Evolutionary conservation across 495 filamentous ascomycete species (phyloP), one percentile per base, ranked within the genome.

Genomic region (Penicillium egyptiacum): DNA sequence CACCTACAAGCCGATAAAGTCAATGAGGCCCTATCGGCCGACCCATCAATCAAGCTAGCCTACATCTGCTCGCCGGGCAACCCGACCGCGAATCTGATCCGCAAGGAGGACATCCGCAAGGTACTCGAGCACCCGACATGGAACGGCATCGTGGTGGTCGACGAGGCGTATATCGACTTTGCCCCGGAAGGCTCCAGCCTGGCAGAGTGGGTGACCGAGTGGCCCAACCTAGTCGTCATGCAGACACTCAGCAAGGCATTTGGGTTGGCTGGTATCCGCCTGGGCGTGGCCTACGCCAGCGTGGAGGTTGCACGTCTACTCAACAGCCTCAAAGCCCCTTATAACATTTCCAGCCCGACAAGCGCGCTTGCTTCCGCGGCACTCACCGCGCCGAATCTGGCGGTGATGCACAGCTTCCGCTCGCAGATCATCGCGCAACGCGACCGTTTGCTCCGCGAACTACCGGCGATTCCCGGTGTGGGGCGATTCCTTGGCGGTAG

Each of bases 141-240:
- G 92, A 98, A 98, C 72, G 95, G 94, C 12, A 80, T 98, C 8
- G 87, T 98, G 5, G 83, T 96, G 17, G 77, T 98, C 40, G 95
- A 98, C 71, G 94, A 98, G 75, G 94, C 94, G 30, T 98, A 98
- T 73, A 85, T 98, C 58, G 94, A 98, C 70, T 98, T 98, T 62
- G 86, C 95, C 17, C 83, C 87, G 0, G 83, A 88, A 40, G 86
- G 85, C 20, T 82, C 88, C 31, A 90, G 85, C 67, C 80, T 97
- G 17, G 94, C 94, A n/a, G 89, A 96, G 69, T 96, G 89, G 90
- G 93, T 94, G 9, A 79, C 77, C 16, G 91, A 95, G 64, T 95
- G 86, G 85, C 92, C 93, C n/a, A 98, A 98, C 68, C 79, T 98
- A 11, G 92, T 96, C 20, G 91, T 98, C 35, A 94, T 97, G 92